Base-by-base conservation (phyloP, 1,284 basidiomycete species). In the Ceratobasidium sp. region DNA sequence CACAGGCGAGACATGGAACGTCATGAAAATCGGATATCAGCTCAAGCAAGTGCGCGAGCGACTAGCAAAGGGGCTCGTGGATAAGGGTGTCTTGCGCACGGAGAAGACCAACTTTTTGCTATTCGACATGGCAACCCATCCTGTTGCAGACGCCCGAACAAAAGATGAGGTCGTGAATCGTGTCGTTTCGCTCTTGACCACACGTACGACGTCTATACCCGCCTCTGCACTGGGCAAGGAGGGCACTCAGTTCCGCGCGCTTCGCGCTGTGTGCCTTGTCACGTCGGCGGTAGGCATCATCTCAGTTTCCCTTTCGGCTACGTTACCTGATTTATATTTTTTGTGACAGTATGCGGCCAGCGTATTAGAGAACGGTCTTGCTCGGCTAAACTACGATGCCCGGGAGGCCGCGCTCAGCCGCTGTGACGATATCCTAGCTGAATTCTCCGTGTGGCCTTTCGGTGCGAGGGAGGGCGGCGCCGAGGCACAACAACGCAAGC, bases 121-220 rank as follows among this genome's bases (percentile, higher is more conserved):
- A n/a, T 98, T 98, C 83, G 96, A 98, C 85, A 98, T 98, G 96
- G 96, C 96, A 24, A 98, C 96, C 0, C 96, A 98, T 82, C 96
- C 96, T 1, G 92, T 98, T 73, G 94, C 95, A 8, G 96, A 98
- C 83, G 88, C 94, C 31, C 92, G 93, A 75, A 92, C 91, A 17
- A 98, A 98, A 82, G 95, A 96, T 80, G 86, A 88, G 76, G 89
- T 98, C 79, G 87, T 98, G 79, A 84, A 87, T 19, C 91, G 96
- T 53, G 87, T 92, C 48, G 87, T 94, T 48, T 83, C 90, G 6
- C 87, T 98, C 45, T 88, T 98, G 79, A 96, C 95, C 1, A 87
- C 93, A 2, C 90, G 91, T 5, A 97, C 96, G 2, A 88, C 93
- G n/a, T 89, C 93, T 22, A 86, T 98, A 15, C 92, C 93, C 0